These are phyloP conservation scores for Graphilbum sp. DNA, from an alignment of 2,329 filamentous ascomycete genomes.

Conservation along the genomic window DNA sequence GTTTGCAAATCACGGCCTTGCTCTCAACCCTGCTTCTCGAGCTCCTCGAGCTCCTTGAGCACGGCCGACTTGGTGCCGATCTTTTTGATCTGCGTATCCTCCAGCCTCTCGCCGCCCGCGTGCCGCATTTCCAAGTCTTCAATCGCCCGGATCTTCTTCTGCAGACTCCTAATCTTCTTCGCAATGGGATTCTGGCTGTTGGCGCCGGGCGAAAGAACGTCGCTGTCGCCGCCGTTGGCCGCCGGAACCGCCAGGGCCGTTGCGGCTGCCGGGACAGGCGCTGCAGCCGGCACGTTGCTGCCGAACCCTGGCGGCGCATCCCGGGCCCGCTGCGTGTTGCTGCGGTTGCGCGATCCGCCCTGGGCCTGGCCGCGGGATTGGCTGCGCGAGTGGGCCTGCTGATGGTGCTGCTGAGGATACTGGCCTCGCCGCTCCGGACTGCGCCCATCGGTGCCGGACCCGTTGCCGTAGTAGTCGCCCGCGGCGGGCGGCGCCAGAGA, in stretches of 20 bases:
- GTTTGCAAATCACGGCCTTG: not conserved
- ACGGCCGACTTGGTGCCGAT: constrained; percentile 78
- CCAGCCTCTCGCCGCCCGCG: constrained; percentile 86
- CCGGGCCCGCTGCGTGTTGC: constrained; percentile 26
- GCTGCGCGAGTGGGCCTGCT: constrained; percentile 25
- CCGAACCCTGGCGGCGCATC: not conserved
- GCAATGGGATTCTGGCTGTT: constrained; percentile 50
- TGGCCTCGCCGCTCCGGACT: constrained; percentile 51
- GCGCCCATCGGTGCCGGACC: constrained; percentile 34
- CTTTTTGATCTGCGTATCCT: constrained; percentile 98
- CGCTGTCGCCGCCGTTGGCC: constrained; percentile 16
- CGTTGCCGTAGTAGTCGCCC: constrained; percentile 23
- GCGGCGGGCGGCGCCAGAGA: constrained; percentile 28
- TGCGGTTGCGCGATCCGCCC: constrained; percentile 30
- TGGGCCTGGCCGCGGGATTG: constrained; percentile 35
- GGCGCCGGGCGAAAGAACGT: constrained; percentile 21
- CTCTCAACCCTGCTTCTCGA: constrained; percentile 25
- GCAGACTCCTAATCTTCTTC: constrained; percentile 83
- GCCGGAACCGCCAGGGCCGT: constrained; percentile 7
- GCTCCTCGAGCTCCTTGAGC: constrained; percentile 59
- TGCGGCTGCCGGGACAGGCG: too few relatives aligned
- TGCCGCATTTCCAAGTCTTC: constrained; percentile 96
- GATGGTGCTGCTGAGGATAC: constrained; percentile 3
- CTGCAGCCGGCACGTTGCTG: not conserved
- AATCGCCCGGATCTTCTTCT: constrained; percentile 96